These are phyloP conservation scores for Penicillium verrucosum DNA, from an alignment of 2,329 filamentous ascomycete genomes.

Conservation along the genomic window DNA sequence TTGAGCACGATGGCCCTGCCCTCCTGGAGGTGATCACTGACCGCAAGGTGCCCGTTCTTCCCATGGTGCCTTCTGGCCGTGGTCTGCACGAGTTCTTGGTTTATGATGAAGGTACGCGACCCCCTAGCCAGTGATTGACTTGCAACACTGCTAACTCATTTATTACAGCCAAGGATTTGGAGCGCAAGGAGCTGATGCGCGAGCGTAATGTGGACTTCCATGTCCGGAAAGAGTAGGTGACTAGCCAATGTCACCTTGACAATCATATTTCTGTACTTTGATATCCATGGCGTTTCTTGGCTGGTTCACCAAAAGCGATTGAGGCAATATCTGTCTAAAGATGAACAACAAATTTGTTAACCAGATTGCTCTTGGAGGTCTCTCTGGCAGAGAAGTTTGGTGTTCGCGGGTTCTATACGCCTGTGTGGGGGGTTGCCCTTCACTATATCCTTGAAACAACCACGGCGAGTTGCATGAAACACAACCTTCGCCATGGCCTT, in stretches of 20 bases:
- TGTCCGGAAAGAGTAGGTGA: constrained; percentile 19
- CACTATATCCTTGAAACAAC: not conserved
- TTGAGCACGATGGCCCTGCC: constrained; percentile 85
- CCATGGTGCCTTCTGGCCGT: constrained; percentile 89
- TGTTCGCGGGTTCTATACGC: not conserved
- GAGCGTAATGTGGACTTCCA: constrained; percentile 49
- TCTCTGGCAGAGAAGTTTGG: constrained; percentile 3
- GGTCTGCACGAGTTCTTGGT: constrained; percentile 90
- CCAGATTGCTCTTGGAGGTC: constrained; percentile 8
- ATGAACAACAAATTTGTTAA: constrained; percentile 9
- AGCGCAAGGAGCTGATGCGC: constrained; percentile 64
- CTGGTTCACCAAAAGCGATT: constrained; percentile 36
- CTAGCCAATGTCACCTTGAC: constrained; percentile 21
- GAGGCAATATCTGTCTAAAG: constrained; percentile 18
- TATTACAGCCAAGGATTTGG: constrained; percentile 61
- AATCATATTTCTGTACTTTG: constrained; percentile 31
- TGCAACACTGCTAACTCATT: constrained; percentile 9
- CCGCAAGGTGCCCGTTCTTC: constrained; percentile 75
- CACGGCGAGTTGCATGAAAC: not conserved
- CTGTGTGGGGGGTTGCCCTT: not conserved
- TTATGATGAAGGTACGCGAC: constrained; percentile 68
- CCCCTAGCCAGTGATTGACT: constrained; percentile 1
- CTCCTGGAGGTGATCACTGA: constrained; percentile 90
- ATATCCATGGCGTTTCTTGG: constrained; percentile 45
- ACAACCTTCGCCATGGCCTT: not conserved